Conservation (phyloP, 169 alveolate genomes). For the Eimeria praecox region DNA sequence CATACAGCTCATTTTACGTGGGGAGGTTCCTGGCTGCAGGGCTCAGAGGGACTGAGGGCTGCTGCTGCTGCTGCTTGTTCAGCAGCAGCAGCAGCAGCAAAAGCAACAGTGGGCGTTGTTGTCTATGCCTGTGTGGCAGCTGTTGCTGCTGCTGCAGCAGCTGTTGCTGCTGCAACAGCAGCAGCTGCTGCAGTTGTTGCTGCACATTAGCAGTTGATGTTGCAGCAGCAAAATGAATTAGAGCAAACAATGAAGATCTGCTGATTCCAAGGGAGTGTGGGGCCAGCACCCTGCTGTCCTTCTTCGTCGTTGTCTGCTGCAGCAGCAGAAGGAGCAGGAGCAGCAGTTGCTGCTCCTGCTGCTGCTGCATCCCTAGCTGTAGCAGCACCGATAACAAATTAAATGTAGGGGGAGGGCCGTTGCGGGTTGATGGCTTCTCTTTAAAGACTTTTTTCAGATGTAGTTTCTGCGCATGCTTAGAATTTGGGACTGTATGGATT, state of each 20-base stretch:
- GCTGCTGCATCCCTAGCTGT: not conserved
- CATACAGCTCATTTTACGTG: not conserved
- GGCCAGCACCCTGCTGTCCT: too few relatives aligned
- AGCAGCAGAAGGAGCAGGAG: constrained; percentile 27
- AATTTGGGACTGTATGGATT: too few relatives aligned
- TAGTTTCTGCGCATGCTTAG: too few relatives aligned
- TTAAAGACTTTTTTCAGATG: too few relatives aligned
- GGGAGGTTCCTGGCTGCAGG: not conserved
- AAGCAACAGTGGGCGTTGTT: not conserved
- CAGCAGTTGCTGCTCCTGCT: not conserved
- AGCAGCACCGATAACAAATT: not conserved
- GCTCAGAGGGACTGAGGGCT: not conserved
- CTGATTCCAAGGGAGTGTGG: too few relatives aligned
- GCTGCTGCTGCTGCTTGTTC: not conserved
- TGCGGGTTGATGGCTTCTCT: not conserved
- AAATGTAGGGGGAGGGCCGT: not conserved
- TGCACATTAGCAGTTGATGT: not conserved
- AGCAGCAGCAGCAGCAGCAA: constrained; percentile 10
- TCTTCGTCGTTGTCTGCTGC: too few relatives aligned
- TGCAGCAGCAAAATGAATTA: not conserved
- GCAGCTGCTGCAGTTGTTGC: constrained; percentile 49
- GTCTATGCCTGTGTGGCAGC: not conserved
- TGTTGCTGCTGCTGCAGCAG: constrained; percentile 22
- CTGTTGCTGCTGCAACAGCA: constrained; percentile 60
- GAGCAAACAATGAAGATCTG: not conserved